A percentile compares a stretch with the other conserved stretches of the same genome.
Conservation (phyloP, 2,329 filamentous ascomycete species). For the Sporothrix globosa region DNA sequence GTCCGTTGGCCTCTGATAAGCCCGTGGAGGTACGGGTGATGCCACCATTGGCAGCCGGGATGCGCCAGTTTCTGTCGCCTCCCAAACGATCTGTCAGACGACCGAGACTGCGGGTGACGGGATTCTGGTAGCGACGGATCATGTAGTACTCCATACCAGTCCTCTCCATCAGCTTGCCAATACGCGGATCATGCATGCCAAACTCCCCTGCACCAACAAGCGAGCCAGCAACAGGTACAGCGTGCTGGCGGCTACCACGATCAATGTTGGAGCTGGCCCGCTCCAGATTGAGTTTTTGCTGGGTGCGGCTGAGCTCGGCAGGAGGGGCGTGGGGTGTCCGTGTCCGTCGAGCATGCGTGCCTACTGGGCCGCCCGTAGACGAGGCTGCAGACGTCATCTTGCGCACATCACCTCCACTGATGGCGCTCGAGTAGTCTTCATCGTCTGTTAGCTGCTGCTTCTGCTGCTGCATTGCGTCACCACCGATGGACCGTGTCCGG, state of each 20-base stretch:
- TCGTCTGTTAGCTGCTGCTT: conserved; percentile 18
- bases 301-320: conserved; percentile 66
- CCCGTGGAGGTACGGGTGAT: conserved; percentile 23
- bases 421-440: conserved; percentile 22
- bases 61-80: conserved; percentile 54
- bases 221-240: conserved; percentile 45
- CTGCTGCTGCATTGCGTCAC: conserved; percentile 7
- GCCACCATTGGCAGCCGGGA: conserved; percentile 48
- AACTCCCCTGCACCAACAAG: conserved; percentile 59
- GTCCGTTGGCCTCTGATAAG: conserved; percentile 36
- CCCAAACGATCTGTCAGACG: conserved; percentile 59
- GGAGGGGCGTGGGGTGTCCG: conserved; percentile 40
- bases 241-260: conserved; percentile 54
- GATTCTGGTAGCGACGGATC: conserved; percentile 71
- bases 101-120: conserved; percentile 64
- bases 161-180: conserved; percentile 67
- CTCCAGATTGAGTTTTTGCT: conserved; percentile 76
- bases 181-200: conserved; percentile 64
- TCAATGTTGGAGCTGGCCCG: conserved; percentile 73
- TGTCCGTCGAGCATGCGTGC: conserved; percentile 31
- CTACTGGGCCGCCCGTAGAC: background rate
- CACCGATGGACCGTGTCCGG: conserved; percentile 21
- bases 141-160: conserved; percentile 75
- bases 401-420: background rate
- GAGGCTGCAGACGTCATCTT: background rate